Conservation (phyloP, 1,284 basidiomycete species). For the Acaromyces ingoldii region DNA sequence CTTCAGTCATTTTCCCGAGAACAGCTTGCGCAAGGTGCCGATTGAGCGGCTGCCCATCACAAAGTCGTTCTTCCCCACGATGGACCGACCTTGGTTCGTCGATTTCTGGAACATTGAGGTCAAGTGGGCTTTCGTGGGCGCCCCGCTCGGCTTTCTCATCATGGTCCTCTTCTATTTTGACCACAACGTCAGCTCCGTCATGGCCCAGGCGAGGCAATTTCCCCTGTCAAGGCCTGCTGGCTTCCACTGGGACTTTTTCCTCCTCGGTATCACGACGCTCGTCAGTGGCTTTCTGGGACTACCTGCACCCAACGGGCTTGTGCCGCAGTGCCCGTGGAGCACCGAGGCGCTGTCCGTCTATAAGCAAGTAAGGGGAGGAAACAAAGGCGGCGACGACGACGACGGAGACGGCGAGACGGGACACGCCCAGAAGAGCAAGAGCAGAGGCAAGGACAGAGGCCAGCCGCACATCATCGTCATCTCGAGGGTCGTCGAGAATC, state of each 20-base stretch:
- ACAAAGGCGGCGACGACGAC: conserved; percentile 17
- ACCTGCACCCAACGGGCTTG: conserved; percentile 84
- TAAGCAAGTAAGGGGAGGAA: conserved; percentile 54
- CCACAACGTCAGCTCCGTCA: conserved; percentile 71
- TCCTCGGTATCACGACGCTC: conserved; percentile 86
- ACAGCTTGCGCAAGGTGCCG: conserved; percentile 35
- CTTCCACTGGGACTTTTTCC: conserved; percentile 71
- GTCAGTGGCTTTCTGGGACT: conserved; percentile 83
- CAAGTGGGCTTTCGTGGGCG: conserved; percentile 80
- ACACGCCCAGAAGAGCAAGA: background rate
- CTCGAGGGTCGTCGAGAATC: conserved; percentile 43
- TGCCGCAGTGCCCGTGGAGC: conserved; percentile 93
- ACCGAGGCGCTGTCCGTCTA: conserved; percentile 78
- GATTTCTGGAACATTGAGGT: conserved; percentile 83
- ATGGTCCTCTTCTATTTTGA: conserved; percentile 51
- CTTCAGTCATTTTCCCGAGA: conserved; percentile 51
- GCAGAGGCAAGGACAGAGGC: too few relatives aligned
- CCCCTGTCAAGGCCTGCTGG: conserved; percentile 86
- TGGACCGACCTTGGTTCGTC: conserved; percentile 76
- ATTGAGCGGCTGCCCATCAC: conserved; percentile 49
- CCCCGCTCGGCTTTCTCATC: conserved; percentile 58
- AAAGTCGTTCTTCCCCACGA: conserved; percentile 58
- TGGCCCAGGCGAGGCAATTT: conserved; percentile 86
- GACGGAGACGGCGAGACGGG: background rate
- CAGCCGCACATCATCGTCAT: conserved; percentile 36